Evolutionary conservation across 345 rosid species (phyloP), one percentile per base, ranked within the genome.

Genomic region (Turritis glabra): DNA sequence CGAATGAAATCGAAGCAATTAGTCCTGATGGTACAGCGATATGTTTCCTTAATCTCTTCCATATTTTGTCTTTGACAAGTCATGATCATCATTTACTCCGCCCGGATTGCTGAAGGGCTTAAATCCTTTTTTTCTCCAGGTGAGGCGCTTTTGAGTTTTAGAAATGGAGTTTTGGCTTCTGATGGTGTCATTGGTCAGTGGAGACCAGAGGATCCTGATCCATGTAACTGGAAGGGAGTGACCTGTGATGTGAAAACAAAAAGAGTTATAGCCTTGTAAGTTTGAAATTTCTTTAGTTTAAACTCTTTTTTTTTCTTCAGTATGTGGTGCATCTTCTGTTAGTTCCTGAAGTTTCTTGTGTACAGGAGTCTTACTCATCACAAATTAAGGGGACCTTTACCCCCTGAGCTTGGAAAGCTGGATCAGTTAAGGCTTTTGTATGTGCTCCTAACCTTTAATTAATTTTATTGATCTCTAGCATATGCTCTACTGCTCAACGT

Each of bases 201-300:
- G 97, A 92, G 97, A 40, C 97, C 97, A 8, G 99, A 92, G 89
- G 99, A 90, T 85, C 89, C 93, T 22, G 93, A 95, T 68, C 99
- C 99, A 62, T 95, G 99, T 82, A 80, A 79, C 55, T 95, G 99
- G 99, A 87, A 86, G 78, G 97, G 99, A 55, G 96, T 95, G 71
- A 81, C 81, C 50, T 95, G 99, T 72, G 92, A 92, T 84, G 35
- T 6, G 2, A 85, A 81, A 74, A 82, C 93, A 54, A 92, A 92
- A 88, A 86, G 90, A 87, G 99, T 95, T 46, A 74, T 84, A 55
- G 72, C 81, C 79, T 75, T 95, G 99, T 95, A 82, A 87, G 97
- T 83, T 67, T 72, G 53, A 57, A 63, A 35, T 32, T 50, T 51
- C 22, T 54, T 61, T 73, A 7, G 59, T 23, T 59, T 48, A 40